Conservation (phyloP, 1,284 basidiomycete genomes). For the Ceratobasidium sp. region DNA sequence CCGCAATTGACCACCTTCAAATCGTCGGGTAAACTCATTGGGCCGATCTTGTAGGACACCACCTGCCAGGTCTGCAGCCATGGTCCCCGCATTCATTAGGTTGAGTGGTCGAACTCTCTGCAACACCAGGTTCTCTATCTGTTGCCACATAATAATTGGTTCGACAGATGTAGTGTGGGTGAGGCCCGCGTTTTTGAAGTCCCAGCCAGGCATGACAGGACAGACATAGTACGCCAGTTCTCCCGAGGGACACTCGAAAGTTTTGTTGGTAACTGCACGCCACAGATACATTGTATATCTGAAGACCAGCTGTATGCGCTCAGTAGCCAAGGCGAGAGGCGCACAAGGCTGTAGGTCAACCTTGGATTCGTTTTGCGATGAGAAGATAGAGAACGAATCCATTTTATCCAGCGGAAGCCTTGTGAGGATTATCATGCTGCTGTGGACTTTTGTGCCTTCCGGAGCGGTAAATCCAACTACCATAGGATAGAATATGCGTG, state of each 20-base stretch:
- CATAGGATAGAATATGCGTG: conserved; percentile 60
- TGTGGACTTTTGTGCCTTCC: conserved; percentile 50
- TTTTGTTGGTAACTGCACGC: conserved; percentile 70
- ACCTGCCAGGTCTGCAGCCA: conserved; percentile 61
- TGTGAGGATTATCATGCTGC: conserved; percentile 69
- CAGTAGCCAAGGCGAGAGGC: conserved; percentile 59
- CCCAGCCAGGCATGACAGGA: conserved; percentile 53
- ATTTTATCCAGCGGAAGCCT: conserved; percentile 67
- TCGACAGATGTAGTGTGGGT: conserved; percentile 52
- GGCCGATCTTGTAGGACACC: conserved; percentile 74
- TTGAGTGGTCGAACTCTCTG: conserved; percentile 62
- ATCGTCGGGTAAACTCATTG: conserved; percentile 77
- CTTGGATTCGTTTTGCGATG: conserved; percentile 55
- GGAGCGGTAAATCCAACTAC: conserved; percentile 54
- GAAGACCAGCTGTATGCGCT: conserved; percentile 59
- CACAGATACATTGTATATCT: conserved; percentile 68
- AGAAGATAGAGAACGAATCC: conserved; percentile 63
- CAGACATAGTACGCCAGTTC: conserved; percentile 67
- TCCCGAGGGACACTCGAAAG: conserved; percentile 60
- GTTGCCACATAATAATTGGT: conserved; percentile 67
- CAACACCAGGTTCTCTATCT: conserved; percentile 60
- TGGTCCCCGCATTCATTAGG: conserved; percentile 52
- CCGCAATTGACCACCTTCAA: conserved; percentile 62
- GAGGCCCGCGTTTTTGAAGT: conserved; percentile 20
- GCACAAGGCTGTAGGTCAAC: conserved; percentile 55